phyloP scores from a whole-genome alignment of 257 asterid genomes.

The Rhazya stricta region DNA sequence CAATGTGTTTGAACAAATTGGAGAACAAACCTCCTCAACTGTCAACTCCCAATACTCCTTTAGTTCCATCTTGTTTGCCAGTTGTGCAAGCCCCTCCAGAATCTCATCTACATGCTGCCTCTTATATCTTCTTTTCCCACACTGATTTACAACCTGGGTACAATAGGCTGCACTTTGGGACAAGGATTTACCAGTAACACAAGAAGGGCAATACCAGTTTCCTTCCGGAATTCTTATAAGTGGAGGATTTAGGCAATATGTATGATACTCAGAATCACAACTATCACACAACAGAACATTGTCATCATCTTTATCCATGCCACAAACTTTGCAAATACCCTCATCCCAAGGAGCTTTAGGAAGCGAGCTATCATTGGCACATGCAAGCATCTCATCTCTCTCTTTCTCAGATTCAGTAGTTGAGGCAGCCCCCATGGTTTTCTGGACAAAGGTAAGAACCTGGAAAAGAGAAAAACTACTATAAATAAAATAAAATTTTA shows the following conservation, averaged over 20 bases:
- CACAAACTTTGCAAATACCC: constrained; percentile 91
- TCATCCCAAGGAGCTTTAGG: constrained; percentile 99
- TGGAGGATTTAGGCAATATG: constrained; percentile 93
- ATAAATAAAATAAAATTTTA: too few species aligned
- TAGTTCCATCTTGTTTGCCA: constrained; percentile 59
- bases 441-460: constrained; percentile 62
- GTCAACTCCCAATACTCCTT: constrained; percentile 82
- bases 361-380: constrained; percentile 47
- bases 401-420: constrained; percentile 48
- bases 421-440: constrained; percentile 41
- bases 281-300: constrained; percentile 80
- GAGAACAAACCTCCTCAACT: constrained; percentile 63
- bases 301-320: constrained; percentile 92
- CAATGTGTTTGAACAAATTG: background rate
- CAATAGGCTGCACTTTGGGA: constrained; percentile 33
- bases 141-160: constrained; percentile 27
- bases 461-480: constrained; percentile 27
- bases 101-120: constrained; percentile 42
- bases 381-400: constrained; percentile 58
- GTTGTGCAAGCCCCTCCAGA: constrained; percentile 53
- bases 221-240: constrained; percentile 78
- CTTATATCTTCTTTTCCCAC: constrained; percentile 34
- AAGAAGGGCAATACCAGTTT: constrained; percentile 94
- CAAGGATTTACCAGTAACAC: constrained; percentile 51
- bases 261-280: constrained; percentile 89